Conservation (phyloP, 1,284 basidiomycete genomes). For the Malassezia arunalokei region DNA sequence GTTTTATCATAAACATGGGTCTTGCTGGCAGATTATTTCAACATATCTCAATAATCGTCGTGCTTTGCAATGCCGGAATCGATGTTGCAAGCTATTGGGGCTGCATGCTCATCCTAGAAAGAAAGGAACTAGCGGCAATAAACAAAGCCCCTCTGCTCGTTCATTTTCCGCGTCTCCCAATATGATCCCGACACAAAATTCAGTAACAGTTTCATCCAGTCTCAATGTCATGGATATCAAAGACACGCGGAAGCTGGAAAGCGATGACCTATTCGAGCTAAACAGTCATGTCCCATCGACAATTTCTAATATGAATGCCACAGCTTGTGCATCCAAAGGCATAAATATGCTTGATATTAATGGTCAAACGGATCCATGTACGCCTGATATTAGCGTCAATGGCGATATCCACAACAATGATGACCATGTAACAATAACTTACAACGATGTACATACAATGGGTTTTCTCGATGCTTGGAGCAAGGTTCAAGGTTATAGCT, state of each 20-base stretch:
- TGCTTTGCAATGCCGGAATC: slow-evolving; percentile 17
- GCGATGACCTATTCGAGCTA: neutral
- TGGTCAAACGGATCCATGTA: neutral
- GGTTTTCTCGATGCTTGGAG: slow-evolving; percentile 3
- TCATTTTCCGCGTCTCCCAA: neutral
- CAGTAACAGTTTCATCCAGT: neutral
- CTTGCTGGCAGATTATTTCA: slow-evolving; percentile 15
- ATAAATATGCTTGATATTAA: neutral
- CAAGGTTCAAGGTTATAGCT: slow-evolving; percentile 12
- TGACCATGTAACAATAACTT: neutral
- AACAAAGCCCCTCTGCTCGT: neutral
- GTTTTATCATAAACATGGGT: slow-evolving; percentile 12
- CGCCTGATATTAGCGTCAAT: neutral
- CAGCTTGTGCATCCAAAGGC: neutral
- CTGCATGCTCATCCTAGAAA: slow-evolving; percentile 6
- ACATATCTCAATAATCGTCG: slow-evolving; percentile 14
- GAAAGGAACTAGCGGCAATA: neutral
- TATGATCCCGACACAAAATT: neutral
- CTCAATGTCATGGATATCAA: neutral
- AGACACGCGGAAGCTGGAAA: neutral
- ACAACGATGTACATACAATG: neutral
- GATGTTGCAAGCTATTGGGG: slow-evolving; percentile 15
- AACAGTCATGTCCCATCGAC: neutral
- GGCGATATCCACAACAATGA: neutral
- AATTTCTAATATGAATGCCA: neutral